Base-by-base conservation (phyloP, 2,329 filamentous ascomycete species). In the Alternaria sp. region DNA sequence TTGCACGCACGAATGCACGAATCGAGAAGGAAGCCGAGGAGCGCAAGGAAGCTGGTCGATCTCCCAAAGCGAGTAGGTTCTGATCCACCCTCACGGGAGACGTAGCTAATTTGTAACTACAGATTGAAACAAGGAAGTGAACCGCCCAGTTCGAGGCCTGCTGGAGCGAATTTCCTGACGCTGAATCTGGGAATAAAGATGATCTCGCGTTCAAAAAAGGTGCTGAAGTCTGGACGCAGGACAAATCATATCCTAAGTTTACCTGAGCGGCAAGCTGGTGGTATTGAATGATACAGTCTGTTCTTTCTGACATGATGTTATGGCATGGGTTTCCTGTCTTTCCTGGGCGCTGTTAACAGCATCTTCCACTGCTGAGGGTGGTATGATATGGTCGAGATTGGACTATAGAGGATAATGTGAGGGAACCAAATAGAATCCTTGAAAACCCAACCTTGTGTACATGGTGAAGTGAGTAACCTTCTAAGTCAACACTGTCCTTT, bases 1-100 rank as follows among this genome's bases (percentile, higher is more conserved):
- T 51, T 52, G 51, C 52, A 38, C 44, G 46, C 9, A 54, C 56
- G 22, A 63, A 57, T 44, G 56, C 61, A 20, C 26, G 34, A 20
- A 54, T 51, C 7, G 47, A 52, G 30, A 30, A 41, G 32, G 38
- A 51, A 20, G 51, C 32, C 6, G 41, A 38, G 14, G 55, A 51
- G 30, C 24, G 34, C 7, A 30, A 51, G 24, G 36, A 51, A 26
- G 49, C 49, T 22, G 22, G 36, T 6, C 49, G 12, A 28, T 41
- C 11, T 26, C n/a, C 34, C 34, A 20, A 41, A 22, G 36, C 24
- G 36, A 9, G 49, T 51, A 51, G n/a, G 24, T 20, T 30, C 16
- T 26, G n/a, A 9, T 51, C 22, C 8, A 51, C 16, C 22, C 14
- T 16, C n/a, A 51, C n/a, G n/a, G 24, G n/a, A 4, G 24, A 41